Conservation (phyloP, 257 asterid genomes). For the Striga asiatica region DNA sequence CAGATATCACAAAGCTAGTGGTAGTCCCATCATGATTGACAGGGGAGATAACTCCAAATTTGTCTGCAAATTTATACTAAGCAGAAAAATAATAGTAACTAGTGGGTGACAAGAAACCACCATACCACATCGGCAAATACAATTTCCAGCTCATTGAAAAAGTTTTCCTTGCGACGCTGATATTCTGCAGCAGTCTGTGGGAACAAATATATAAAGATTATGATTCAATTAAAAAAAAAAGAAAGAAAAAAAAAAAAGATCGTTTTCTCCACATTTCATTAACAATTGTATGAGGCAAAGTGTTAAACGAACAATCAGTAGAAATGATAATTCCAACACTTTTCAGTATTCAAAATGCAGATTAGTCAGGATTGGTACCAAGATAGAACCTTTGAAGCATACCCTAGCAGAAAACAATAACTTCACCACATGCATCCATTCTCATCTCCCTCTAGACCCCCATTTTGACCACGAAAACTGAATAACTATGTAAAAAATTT, state of each 20-base stretch:
- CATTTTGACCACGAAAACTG: no score
- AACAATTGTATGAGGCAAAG: no score
- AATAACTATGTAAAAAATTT: neutral
- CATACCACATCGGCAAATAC: constrained; percentile 90
- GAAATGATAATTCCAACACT: no score
- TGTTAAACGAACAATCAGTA: no score
- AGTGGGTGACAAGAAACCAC: constrained; percentile 7
- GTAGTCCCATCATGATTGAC: no score
- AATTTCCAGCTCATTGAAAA: constrained; percentile 80
- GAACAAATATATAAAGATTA: constrained; percentile 1
- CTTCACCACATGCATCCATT: neutral
- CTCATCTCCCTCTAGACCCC: neutral
- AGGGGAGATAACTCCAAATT: neutral
- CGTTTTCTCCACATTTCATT: no score
- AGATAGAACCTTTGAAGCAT: neutral
- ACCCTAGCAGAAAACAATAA: no score
- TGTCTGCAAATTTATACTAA: neutral
- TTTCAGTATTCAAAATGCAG: no score
- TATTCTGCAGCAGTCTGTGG: constrained; percentile 84
- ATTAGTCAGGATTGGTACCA: neutral
- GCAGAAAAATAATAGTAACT: neutral
- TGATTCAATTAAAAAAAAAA: neutral
- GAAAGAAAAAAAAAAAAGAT: neutral
- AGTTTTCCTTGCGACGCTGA: constrained; percentile 68
- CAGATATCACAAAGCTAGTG: no score